Evolutionary conservation across 495 filamentous ascomycete species (phyloP), one percentile per base, ranked within the genome.

Genomic region (Cladorrhinum samala): DNA sequence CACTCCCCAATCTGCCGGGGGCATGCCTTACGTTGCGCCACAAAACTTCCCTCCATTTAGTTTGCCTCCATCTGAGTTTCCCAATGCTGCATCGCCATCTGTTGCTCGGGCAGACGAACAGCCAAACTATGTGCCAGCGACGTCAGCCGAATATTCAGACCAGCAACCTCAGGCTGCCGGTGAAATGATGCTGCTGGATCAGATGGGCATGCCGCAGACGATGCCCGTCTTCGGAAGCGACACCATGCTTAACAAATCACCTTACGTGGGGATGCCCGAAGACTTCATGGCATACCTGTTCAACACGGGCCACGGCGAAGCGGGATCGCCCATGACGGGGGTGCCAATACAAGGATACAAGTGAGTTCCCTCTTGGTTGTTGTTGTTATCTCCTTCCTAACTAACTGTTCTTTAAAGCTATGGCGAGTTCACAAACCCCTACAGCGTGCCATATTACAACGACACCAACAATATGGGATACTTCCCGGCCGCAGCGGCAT

Each of bases 211-310:
- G 55, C 75, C 79, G 30, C 86, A 82, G 61, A 82, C 85, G 9
- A 84, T 93, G 60, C 88, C 91, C 7, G 83, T 94, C 21, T 95
- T 94, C 68, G 89, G 88, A 13, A 83, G 78, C 27, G 89, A 96
- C 50, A 83, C 81, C 13, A 56, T 81, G 52, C 76, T 89, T 55
- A 89, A 85, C 56, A 84, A 91, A 45, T 96, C 91, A 4, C 91
- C 93, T 9, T 90, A 87, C 60, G 71, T 82, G 43, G 84, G 85
- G 16, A 89, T 95, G 73, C 85, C 89, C 7, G 92, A 95, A 60
- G 91, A 95, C 65, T 96, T 96, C 67, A 83, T 92, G 27, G 87
- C 87, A 16, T 96, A 88, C 78, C 73, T 96, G 19, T 95, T 97
- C 72, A 92, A 87, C 62, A 87, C 86, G 3, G 23, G n/a, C 2